Conservation (phyloP, 2,329 filamentous ascomycete genomes). For the Knoxdaviesia proteae region DNA sequence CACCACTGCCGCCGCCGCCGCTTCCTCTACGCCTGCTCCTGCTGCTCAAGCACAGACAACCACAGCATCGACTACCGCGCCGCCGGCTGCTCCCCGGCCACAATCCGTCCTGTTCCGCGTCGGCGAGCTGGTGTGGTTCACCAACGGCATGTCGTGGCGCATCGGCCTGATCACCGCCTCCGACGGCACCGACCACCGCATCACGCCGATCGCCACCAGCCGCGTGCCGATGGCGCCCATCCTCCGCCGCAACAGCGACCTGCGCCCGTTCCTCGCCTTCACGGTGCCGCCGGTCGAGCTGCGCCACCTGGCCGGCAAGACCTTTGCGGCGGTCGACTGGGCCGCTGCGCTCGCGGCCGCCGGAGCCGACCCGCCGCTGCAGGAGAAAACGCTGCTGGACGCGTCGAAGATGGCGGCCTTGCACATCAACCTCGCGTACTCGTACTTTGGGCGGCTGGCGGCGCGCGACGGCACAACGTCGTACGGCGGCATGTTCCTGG, state of each 20-base stretch:
- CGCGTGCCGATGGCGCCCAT: constrained; percentile 17
- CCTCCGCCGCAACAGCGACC: constrained; percentile 17
- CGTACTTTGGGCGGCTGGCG: constrained; percentile 20
- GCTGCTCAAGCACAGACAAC: neutral
- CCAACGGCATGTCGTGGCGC: constrained; percentile 24
- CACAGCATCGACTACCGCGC: neutral
- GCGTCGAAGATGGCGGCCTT: constrained; percentile 29
- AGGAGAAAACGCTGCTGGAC: constrained; percentile 22
- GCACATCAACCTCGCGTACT: constrained; percentile 26
- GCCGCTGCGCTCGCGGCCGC: constrained; percentile 12
- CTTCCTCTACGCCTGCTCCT: neutral
- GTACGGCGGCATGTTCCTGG: constrained; percentile 28
- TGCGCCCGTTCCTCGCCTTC: constrained; percentile 30
- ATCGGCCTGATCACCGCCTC: constrained; percentile 21
- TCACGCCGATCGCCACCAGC: constrained; percentile 20
- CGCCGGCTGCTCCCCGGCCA: constrained; percentile 4
- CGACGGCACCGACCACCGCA: constrained; percentile 12
- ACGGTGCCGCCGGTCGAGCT: constrained; percentile 23
- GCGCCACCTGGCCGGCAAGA: constrained; percentile 16
- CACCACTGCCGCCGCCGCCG: neutral
- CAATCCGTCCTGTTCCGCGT: constrained; percentile 19
- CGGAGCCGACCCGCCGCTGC: constrained; percentile 14
- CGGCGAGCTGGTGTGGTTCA: constrained; percentile 30
- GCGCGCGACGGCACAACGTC: constrained; percentile 13
- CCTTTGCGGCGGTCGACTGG: constrained; percentile 23